phyloP scores from a whole-genome alignment of 2,329 filamentous ascomycete species.

The Dactylellina parvicollis region DNA sequence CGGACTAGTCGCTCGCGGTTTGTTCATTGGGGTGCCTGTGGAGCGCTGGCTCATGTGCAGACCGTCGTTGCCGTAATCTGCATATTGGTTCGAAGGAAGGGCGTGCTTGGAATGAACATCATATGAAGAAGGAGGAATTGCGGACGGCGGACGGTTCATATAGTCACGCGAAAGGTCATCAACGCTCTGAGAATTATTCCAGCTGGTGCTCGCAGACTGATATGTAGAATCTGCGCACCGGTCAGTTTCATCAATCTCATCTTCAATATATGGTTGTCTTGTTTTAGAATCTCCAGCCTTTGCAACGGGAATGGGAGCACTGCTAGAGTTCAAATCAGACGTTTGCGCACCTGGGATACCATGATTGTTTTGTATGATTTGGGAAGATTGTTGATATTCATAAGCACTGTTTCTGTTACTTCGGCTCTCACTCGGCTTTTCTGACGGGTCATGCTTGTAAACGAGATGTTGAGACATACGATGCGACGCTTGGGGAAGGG shows the following conservation, averaged over 20 bases:
- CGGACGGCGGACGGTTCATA: constrained; percentile 30
- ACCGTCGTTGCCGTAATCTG: constrained; percentile 16
- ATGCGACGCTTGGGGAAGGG: constrained; percentile 40
- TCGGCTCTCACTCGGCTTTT: constrained; percentile 48
- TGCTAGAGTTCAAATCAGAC: constrained; percentile 36
- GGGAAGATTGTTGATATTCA: constrained; percentile 31
- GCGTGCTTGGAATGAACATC: constrained; percentile 27
- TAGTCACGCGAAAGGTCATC: constrained; percentile 50
- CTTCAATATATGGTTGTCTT: constrained; percentile 54
- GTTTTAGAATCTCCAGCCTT: constrained; percentile 39
- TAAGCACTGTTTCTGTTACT: constrained; percentile 50
- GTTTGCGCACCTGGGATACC: constrained; percentile 54
- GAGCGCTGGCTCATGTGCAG: neutral
- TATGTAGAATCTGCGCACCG: constrained; percentile 49
- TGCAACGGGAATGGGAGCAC: constrained; percentile 20
- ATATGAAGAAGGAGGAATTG: constrained; percentile 21
- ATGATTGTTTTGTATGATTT: constrained; percentile 32
- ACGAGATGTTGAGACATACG: constrained; percentile 51
- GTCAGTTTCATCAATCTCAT: constrained; percentile 54
- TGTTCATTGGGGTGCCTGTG: constrained; percentile 22
- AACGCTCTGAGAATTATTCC: constrained; percentile 30
- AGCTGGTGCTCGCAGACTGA: constrained; percentile 51
- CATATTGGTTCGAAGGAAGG: constrained; percentile 29
- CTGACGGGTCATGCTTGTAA: constrained; percentile 50
- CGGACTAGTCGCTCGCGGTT: constrained; percentile 43